phyloP scores from a whole-genome alignment of 352 stramenopile genomes.

The Phytophthora sansomeana region DNA sequence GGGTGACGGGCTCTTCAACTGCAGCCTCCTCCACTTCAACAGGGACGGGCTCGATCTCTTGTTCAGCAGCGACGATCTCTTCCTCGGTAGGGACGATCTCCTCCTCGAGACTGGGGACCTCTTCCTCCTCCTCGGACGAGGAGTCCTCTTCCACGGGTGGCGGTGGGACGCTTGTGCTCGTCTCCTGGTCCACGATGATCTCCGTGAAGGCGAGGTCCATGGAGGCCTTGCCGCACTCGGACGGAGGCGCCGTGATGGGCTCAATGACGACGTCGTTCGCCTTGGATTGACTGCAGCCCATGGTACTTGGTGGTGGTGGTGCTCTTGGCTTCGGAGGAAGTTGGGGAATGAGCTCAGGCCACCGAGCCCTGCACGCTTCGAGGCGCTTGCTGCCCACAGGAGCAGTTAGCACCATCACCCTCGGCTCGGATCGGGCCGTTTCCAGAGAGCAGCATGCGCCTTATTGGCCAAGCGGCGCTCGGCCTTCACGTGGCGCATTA shows the following conservation, averaged over 20 bases:
- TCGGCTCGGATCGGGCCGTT: slow-evolving; percentile 13
- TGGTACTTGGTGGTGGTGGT: slow-evolving; percentile 23
- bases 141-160: slow-evolving; percentile 15
- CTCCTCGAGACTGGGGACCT: slow-evolving; percentile 15
- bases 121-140: slow-evolving; percentile 5
- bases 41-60: too few species aligned
- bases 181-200: slow-evolving; percentile 38
- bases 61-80: too few species aligned
- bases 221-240: slow-evolving; percentile 36
- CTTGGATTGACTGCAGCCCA: slow-evolving; percentile 77
- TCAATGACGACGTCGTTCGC: slow-evolving; percentile 57
- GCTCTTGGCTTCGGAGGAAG: slow-evolving; percentile 25
- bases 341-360: slow-evolving; percentile 36
- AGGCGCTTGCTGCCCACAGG: too few species aligned
- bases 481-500: slow-evolving; percentile 21
- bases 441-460: slow-evolving; percentile 1
- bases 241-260: slow-evolving; percentile 31
- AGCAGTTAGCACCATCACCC: too few species aligned
- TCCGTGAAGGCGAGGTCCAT: slow-evolving; percentile 42
- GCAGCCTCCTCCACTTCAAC: slow-evolving; percentile 14
- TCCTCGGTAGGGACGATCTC: slow-evolving; percentile 5
- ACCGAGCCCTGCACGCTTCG: background rate
- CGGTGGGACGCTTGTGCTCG: slow-evolving; percentile 27
- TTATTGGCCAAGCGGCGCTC: slow-evolving; percentile 22
- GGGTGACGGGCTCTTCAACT: slow-evolving; percentile 14